Base-by-base conservation (phyloP, 257 asterid species). In the Jacaranda copaia region DNA sequence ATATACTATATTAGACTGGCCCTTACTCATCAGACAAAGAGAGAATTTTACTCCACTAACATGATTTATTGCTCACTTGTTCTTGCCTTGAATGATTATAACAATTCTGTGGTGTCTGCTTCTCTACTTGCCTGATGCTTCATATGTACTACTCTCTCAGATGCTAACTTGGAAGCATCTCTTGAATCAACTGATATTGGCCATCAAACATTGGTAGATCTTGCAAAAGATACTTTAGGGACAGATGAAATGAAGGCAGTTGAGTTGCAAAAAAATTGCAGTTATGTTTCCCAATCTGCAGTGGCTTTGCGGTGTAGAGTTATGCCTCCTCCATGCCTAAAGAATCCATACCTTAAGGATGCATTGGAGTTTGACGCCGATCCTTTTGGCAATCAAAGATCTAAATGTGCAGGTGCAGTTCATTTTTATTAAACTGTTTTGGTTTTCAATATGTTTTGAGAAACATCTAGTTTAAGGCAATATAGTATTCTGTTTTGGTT, bases 241-340 rank as follows among this genome's bases (percentile, higher is more conserved):
- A 72, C 80, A 35, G 88, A 84, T 52, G 92, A 84, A 70, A 79
- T 25, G 68, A 76, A 79, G 73, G 39, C 78, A 25, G 73, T 49
- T 32, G 84, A 79, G 57, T 66, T 82, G 72, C 88, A 79, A 67
- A 91, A 76, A 83, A 83, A 74, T 74, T 84, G 84, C 46, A 79
- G 90, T 76, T 90, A 88, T 81, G 96, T 95, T 83, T 88, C 99
- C 9, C 95, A 95, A 72, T 91, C 97, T 82, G 99, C 99, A n/a
- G 89, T 95, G 79, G 99, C 99, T 77, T 86, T 95, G 74, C 90
- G 99, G 79, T 93, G 91, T 75, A 89, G 99, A 73, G 98, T 93
- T 53, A 90, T 95, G 98, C 99, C 98, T 73, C 99, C 99, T 58
- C 97, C 99, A 19, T 95, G 99, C 86, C 79, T 93, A 20, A 86